Base-by-base conservation (phyloP, 371 early-diverging fungal species). In the Zychaea mexicana region DNA sequence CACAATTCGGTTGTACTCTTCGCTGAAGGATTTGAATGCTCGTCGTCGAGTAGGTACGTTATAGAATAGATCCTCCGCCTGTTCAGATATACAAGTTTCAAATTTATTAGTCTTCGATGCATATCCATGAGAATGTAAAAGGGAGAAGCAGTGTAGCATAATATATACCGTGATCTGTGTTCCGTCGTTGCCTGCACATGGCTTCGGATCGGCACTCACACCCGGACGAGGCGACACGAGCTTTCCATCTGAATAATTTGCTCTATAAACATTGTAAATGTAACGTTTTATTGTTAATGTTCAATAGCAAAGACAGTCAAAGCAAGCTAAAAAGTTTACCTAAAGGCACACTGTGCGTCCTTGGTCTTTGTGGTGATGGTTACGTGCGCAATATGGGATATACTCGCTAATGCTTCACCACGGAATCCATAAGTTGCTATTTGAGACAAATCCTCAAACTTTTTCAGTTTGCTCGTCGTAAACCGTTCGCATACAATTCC, bases 321-420 rank as follows among this genome's bases (percentile, higher is more conserved):
- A n/a, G n/a, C n/a, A n/a, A n/a, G n/a, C n/a, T n/a, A n/a, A n/a
- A n/a, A n/a, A n/a, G n/a, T 46, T 42, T 28, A 85, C 90, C 82
- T 87, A 78, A 88, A 98, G 3, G 96, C 97, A 69, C 92, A 94
- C 12, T 85, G 84, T 2, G 92, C 88, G 46, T 89, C 89, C 10
- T 77, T 79, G 17, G 93, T 94, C 67, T 92, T 93, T 17, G 94
- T 93, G 1, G 91, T 91, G 62, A 99, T 92, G 12, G 90, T 90
- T 24, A 99, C 85, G 69, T 96, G 93, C 0, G 96, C 92, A 5
- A 97, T 90, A 61, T 94, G 93, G 30, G 93, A 94, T 56, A 99
- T 97, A 75, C 98, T 97, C 3, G 99, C 96, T 46, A 99, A 77
- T 1, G 99, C 99, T 72, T 99, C 99, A 15, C 99, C 99, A 52